Percentiles rank a stretch among this genome's conserved stretches.
Evolutionary conservation across 768 basidiomycete genomes (phyloP).

Genomic region (Pholiota conissans): DNA sequence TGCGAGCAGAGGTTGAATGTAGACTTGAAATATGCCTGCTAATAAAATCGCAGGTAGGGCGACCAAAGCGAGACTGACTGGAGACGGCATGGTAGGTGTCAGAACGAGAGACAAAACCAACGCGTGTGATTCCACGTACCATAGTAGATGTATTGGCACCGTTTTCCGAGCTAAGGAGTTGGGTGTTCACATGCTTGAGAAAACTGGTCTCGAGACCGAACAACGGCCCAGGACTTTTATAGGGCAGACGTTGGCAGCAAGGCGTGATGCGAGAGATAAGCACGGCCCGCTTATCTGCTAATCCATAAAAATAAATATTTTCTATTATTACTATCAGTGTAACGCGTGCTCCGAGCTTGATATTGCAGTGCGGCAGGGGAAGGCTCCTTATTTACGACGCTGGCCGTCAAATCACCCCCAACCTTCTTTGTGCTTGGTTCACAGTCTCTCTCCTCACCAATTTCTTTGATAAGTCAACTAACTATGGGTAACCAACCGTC

Average conservation of each 20-base stretch:
- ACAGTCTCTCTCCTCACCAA: not conserved
- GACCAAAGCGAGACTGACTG: not conserved
- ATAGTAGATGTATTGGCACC: not conserved
- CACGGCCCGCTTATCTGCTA: conserved; percentile 15
- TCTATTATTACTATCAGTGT: conserved; percentile 16
- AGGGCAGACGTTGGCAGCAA: too few species aligned
- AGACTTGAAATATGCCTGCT: not conserved
- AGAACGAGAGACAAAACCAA: not conserved
- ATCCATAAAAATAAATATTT: conserved; percentile 4
- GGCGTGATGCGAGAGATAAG: too few species aligned
- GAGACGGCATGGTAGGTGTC: not conserved
- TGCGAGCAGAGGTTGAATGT: not conserved
- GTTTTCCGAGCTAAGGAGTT: not conserved
- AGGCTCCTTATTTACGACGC: conserved; percentile 15
- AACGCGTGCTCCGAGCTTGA: not conserved
- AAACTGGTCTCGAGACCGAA: too few species aligned
- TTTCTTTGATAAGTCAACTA: not conserved
- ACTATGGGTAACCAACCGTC: conserved; percentile 34
- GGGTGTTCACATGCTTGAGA: not conserved
- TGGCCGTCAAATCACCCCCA: conserved; percentile 13
- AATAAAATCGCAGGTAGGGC: not conserved
- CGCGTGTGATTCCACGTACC: not conserved
- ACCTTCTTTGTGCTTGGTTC: conserved; percentile 3
- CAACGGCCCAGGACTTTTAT: too few species aligned
- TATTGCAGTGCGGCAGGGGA: not conserved